Percentiles rank a stretch among this genome's conserved stretches.
Conservation (phyloP, 345 rosid genomes). For the Eucalyptus marginata region DNA sequence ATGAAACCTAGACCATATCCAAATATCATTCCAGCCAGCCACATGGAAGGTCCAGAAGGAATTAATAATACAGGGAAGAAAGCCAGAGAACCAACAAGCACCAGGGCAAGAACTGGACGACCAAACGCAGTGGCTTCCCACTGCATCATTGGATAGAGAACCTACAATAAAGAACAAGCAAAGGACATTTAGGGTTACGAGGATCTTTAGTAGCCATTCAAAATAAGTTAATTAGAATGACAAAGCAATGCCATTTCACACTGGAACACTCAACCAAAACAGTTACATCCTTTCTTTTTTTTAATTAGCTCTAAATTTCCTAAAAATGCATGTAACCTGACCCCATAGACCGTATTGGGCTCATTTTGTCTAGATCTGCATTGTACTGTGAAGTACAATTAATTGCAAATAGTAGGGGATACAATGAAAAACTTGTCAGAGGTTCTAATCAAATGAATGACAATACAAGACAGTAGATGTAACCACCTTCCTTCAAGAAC, state of each 20-base stretch:
- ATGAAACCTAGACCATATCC: constrained; percentile 89
- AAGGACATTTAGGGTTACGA: background rate
- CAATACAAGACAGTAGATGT: background rate
- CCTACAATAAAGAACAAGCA: constrained; percentile 21
- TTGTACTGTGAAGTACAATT: background rate
- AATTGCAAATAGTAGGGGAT: background rate
- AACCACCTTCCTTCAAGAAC: background rate
- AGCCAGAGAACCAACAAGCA: constrained; percentile 81
- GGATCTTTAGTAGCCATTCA: background rate
- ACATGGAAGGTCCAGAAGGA: constrained; percentile 99
- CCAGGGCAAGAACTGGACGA: constrained; percentile 83
- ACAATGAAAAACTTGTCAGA: background rate
- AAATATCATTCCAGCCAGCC: constrained; percentile 98
- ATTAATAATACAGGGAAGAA: constrained; percentile 86
- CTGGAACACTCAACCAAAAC: background rate
- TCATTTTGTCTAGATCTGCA: background rate
- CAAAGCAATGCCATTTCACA: background rate
- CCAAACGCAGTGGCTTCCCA: constrained; percentile 99
- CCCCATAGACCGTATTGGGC: background rate
- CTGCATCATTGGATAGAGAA: constrained; percentile 70
- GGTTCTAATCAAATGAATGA: background rate
- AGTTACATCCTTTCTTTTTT: background rate
- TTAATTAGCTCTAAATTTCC: background rate
- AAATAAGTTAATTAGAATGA: background rate
- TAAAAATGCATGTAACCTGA: background rate